Evolutionary conservation across 495 filamentous ascomycete genomes (phyloP).

Genomic region (Margaritispora aquatica): DNA sequence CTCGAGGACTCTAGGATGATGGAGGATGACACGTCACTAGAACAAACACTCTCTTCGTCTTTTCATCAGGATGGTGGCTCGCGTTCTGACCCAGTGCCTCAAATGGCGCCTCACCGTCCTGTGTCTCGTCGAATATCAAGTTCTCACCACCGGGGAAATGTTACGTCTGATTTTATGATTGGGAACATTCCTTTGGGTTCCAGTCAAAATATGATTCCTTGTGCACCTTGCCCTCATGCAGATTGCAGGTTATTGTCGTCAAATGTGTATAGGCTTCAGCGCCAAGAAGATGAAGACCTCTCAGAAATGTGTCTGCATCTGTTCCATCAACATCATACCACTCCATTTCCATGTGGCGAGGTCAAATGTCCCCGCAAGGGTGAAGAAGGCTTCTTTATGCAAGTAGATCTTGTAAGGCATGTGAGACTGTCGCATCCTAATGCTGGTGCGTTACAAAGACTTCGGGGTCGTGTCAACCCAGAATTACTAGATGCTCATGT

Average conservation of each 20-base stretch:
- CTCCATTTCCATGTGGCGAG: slow-evolving; percentile 22
- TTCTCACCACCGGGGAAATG: background rate
- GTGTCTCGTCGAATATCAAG: background rate
- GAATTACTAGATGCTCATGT: slow-evolving; percentile 8
- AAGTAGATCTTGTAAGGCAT: slow-evolving; percentile 21
- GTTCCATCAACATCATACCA: slow-evolving; percentile 17
- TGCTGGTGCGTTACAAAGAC: slow-evolving; percentile 12
- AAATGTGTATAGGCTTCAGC: slow-evolving; percentile 14
- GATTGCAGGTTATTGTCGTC: slow-evolving; percentile 9
- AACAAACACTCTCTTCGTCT: background rate
- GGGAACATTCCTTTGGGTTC: background rate
- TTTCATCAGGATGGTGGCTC: background rate
- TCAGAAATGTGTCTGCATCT: slow-evolving; percentile 22
- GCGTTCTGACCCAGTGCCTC: background rate
- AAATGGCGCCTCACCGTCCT: background rate
- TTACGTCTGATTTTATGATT: background rate
- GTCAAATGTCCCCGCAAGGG: slow-evolving; percentile 13
- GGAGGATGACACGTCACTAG: background rate
- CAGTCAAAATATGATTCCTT: background rate
- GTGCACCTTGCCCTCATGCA: slow-evolving; percentile 20
- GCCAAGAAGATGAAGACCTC: slow-evolving; percentile 10
- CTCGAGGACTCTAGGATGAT: slow-evolving; percentile 12
- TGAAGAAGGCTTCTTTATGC: slow-evolving; percentile 20
- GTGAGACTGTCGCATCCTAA: slow-evolving; percentile 16
- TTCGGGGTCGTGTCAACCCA: slow-evolving; percentile 19